These are phyloP conservation scores for Irpex rosettiformis DNA, from an alignment of 1,284 basidiomycete genomes.

Conservation along the genomic window DNA sequence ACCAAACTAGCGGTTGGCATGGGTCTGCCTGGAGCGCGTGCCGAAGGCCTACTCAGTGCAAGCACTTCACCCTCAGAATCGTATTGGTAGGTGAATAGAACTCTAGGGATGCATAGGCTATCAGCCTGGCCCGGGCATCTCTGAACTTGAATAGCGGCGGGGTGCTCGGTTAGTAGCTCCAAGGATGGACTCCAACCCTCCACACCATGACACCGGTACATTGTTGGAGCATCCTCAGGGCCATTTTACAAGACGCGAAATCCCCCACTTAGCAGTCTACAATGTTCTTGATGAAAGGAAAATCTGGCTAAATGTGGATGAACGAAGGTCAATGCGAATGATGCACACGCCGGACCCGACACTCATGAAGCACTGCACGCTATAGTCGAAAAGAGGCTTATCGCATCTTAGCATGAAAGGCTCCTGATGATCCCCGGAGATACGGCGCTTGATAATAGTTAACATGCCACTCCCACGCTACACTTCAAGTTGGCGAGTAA, in stretches of 20 bases:
- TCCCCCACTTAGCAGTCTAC: too few species aligned
- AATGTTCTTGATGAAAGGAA: too few species aligned
- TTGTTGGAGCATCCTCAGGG: not conserved
- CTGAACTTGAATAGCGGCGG: not conserved
- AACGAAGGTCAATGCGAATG: not conserved
- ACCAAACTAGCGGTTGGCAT: not conserved
- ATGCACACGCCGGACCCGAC: not conserved
- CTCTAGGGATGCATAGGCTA: too few species aligned
- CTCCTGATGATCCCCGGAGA: not conserved
- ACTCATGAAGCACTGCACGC: not conserved
- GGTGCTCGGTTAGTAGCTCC: not conserved
- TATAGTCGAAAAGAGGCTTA: not conserved
- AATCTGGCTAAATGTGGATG: not conserved
- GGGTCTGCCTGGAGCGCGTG: not conserved
- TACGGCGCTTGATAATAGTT: not conserved
- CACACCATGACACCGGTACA: not conserved
- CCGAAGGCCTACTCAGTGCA: not conserved
- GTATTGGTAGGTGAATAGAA: too few species aligned
- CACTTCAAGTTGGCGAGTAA: not conserved
- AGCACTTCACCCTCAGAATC: too few species aligned
- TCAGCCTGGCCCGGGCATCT: too few species aligned
- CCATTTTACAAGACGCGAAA: not conserved
- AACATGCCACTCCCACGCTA: not conserved
- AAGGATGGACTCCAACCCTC: not conserved
- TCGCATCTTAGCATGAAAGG: not conserved